Conservation (phyloP, 2,329 filamentous ascomycete genomes). For the Graphiopsis chlorocephala region DNA sequence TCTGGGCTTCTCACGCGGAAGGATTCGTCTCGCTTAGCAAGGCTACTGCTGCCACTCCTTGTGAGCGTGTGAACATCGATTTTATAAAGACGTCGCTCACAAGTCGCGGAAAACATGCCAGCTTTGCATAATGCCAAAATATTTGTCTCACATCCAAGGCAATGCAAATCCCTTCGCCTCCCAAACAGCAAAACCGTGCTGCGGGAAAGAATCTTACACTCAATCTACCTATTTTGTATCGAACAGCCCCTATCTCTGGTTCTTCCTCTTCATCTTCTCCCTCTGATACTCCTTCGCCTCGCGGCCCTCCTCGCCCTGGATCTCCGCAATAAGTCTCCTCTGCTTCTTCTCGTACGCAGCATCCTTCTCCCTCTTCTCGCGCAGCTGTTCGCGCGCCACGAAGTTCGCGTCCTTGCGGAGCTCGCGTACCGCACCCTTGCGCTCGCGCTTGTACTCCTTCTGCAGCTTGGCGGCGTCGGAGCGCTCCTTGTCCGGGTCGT, state of each 20-base stretch:
- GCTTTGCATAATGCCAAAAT: neutral
- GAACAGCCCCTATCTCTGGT: neutral
- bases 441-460: conserved; percentile 90
- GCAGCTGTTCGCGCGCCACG: conserved; percentile 83
- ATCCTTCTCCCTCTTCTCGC: conserved; percentile 90
- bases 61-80: too few relatives aligned
- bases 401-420: conserved; percentile 94
- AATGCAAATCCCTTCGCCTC: too few relatives aligned
- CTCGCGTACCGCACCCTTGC: conserved; percentile 91
- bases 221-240: neutral
- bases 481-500: conserved; percentile 90
- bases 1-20: too few relatives aligned
- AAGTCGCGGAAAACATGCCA: neutral
- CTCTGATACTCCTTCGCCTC: conserved; percentile 87
- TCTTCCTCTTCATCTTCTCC: conserved; percentile 72
- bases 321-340: conserved; percentile 85
- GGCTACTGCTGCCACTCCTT: neutral
- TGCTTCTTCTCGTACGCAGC: conserved; percentile 95
- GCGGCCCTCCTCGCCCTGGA: conserved; percentile 86
- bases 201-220: neutral
- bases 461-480: conserved; percentile 79
- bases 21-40: neutral
- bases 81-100: neutral
- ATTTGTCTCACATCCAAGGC: too few relatives aligned
- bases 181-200: neutral